Percentiles rank a stretch among this genome's conserved stretches.
Conservation (phyloP, 805 yeast species). For the Cephaloascus fragrans region DNA sequence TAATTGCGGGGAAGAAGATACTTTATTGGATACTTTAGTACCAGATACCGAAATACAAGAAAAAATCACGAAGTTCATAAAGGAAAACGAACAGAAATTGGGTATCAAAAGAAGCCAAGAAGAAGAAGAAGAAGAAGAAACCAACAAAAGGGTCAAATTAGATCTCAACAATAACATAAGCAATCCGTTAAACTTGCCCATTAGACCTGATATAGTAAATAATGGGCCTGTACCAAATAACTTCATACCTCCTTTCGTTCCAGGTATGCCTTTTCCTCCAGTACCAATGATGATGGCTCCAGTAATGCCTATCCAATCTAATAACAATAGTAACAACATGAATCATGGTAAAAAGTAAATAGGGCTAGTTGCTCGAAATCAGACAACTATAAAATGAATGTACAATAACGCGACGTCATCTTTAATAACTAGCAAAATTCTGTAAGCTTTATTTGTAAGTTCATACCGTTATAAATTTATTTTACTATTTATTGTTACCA, state of each 20-base stretch:
- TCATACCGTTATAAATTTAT: too few species aligned
- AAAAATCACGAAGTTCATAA: conserved; percentile 42
- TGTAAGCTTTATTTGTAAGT: too few species aligned
- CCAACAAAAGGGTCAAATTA: conserved; percentile 8
- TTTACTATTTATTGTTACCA: conserved; percentile 26
- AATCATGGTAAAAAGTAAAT: too few species aligned
- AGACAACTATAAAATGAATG: too few species aligned
- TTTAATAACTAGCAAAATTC: too few species aligned
- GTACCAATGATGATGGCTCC: neutral
- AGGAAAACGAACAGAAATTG: conserved; percentile 19
- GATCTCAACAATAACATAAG: neutral
- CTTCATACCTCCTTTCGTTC: conserved; percentile 24
- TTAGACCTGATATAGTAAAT: conserved; percentile 10
- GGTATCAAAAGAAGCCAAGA: conserved; percentile 10
- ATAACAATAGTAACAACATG: too few species aligned
- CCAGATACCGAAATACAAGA: conserved; percentile 50
- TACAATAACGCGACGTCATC: too few species aligned
- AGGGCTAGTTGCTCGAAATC: too few species aligned
- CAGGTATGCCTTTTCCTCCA: conserved; percentile 14
- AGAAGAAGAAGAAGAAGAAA: conserved; percentile 2
- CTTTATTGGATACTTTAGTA: conserved; percentile 62
- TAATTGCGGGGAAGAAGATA: conserved; percentile 64
- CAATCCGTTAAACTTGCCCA: conserved; percentile 6
- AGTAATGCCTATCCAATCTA: too few species aligned
- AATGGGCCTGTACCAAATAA: conserved; percentile 7